Evolutionary conservation across 2,329 filamentous ascomycete genomes (phyloP).

Genomic region (Cryphonectria carpinicola): DNA sequence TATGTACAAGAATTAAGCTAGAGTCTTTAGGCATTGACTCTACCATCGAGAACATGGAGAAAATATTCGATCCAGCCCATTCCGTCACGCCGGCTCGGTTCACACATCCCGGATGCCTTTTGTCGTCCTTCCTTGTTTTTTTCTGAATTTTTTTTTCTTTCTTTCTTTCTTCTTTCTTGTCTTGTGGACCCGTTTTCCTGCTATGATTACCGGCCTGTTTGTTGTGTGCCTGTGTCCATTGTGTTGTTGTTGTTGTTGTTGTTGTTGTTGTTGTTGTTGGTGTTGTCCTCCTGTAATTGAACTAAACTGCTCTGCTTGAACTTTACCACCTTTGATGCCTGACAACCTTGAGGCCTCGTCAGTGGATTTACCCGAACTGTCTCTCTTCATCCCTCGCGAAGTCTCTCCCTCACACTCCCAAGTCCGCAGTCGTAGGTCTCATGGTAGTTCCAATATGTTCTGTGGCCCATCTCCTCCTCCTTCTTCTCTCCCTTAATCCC

Average conservation of each 20-base stretch:
- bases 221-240: neutral
- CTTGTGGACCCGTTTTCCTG: neutral
- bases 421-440: slow-evolving; percentile 4
- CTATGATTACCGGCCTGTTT: neutral
- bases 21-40: slow-evolving; percentile 1
- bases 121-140: neutral
- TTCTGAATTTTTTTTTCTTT: neutral
- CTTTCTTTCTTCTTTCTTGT: neutral
- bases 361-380: neutral
- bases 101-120: slow-evolving; percentile 4
- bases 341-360: neutral
- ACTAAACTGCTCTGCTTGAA: neutral
- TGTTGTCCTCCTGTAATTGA: neutral
- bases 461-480: neutral
- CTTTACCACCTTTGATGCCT: neutral
- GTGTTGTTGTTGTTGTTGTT: neutral
- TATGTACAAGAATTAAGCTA: slow-evolving; percentile 21
- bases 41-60: slow-evolving; percentile 1
- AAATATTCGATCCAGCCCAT: neutral
- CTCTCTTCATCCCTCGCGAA: neutral
- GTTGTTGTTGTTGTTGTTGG: neutral
- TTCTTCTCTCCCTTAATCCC: neutral
- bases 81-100: slow-evolving; percentile 5
- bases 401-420: too few relatives aligned
- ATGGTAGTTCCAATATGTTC: neutral